Evolutionary conservation across 331 rosid species (phyloP), one percentile per base, ranked within the genome.

Genomic region (Pyrus hybrid): DNA sequence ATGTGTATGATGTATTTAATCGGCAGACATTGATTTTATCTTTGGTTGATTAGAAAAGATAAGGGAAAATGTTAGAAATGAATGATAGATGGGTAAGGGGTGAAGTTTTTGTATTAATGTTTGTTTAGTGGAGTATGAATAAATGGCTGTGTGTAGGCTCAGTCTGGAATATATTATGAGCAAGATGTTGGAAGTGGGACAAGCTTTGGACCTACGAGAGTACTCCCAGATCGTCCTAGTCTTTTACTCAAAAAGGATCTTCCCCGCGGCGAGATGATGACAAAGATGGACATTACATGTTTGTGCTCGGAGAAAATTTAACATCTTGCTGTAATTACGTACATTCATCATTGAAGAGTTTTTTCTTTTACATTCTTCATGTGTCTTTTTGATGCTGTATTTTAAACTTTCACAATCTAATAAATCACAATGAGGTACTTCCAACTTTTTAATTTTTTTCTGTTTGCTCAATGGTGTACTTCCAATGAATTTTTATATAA

Each of bases 241-340:
- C 83, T 86, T 63, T 81, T 82, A 89, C 97, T 80, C 97, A 85
- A 81, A 90, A 86, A 82, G 89, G 93, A 81, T 94, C 99, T 79
- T 93, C 99, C 89, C 97, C 97, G 28, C 82, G 91, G 96, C 92
- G 96, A 69, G 96, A 90, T 70, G 99, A 94, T 84, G 96, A 94
- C 92, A 90, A 92, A 85, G 99, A 94, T 86, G 97, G 99, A 25
- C 99, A 94, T 90, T 92, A 92, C 97, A 92, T 87, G 83, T 94
- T 94, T 92, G 96, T 78, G 71, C 84, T 92, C 37, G 97, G 97
- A 87, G 97, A 94, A 13, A 94, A 94, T 94, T 89, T 94, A 85
- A 90, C 99, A 80, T 86, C 96, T 87, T 93, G 93, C 97, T 92
- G 99, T 94, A 94, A 94, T 79, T 83, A 87, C 90, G 87, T 93